Evolutionary conservation across 352 stramenopile genomes (phyloP).

Genomic region (Pythium scleroteichum): DNA sequence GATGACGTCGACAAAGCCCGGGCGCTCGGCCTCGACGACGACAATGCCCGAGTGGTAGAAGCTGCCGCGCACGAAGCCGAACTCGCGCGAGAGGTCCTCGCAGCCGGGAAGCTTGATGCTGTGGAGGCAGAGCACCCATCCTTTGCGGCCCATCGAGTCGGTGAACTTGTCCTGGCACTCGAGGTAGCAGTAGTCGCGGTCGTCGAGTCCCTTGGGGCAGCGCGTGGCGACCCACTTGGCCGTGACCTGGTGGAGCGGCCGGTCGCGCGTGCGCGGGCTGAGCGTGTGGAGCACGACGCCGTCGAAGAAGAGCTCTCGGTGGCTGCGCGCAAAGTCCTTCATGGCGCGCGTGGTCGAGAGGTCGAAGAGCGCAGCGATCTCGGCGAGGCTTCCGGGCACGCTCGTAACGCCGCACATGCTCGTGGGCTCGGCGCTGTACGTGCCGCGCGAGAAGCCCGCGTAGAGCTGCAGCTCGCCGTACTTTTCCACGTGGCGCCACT

Average conservation of each 20-base stretch:
- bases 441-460: constrained; percentile 47
- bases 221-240: constrained; percentile 79
- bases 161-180: constrained; percentile 90
- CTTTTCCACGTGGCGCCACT: constrained; percentile 80
- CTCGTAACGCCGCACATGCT: constrained; percentile 83
- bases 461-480: constrained; percentile 79
- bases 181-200: constrained; percentile 78
- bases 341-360: constrained; percentile 60
- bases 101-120: constrained; percentile 81
- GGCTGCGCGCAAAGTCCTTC: constrained; percentile 61
- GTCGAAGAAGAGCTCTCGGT: constrained; percentile 74
- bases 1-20: constrained; percentile 79
- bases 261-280: constrained; percentile 60
- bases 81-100: constrained; percentile 74
- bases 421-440: constrained; percentile 35
- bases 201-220: constrained; percentile 53
- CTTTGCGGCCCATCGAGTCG: constrained; percentile 72
- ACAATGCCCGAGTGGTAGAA: constrained; percentile 87
- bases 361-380: constrained; percentile 76
- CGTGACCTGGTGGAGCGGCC: constrained; percentile 81
- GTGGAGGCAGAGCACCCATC: constrained; percentile 83
- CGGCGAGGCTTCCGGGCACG: constrained; percentile 65
- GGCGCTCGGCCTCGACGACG: constrained; percentile 72
- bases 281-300: constrained; percentile 73
- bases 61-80: constrained; percentile 73